Percentiles rank a stretch among this genome's conserved stretches.
phyloP scores from a whole-genome alignment of 768 basidiomycete genomes.

The Strobilomyces dryophilus region DNA sequence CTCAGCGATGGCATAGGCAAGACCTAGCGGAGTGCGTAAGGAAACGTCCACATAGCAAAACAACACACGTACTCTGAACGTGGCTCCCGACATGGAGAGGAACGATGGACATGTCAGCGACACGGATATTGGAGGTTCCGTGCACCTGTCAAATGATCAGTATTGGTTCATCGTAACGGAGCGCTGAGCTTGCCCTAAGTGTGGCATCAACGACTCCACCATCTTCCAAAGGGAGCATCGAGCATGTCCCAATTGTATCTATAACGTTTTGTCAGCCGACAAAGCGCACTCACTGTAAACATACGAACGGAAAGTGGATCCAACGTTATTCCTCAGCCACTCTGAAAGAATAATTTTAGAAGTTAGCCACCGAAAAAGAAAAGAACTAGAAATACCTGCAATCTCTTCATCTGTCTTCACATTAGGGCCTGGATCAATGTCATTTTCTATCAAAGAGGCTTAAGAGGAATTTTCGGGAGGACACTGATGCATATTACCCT shows the following conservation, averaged over 20 bases:
- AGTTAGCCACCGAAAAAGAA: not conserved
- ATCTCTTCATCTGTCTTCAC: conserved; percentile 1
- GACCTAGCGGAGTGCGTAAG: not conserved
- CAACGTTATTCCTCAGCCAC: not conserved
- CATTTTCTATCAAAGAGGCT: not conserved
- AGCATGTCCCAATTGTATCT: conserved; percentile 2
- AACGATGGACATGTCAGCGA: not conserved
- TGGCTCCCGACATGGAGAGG: conserved; percentile 1
- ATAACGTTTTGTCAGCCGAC: not conserved
- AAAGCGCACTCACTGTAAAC: not conserved
- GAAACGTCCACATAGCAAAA: not conserved
- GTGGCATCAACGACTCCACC: not conserved
- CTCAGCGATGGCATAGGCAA: not conserved
- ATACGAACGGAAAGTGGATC: not conserved
- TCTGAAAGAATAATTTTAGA: not conserved
- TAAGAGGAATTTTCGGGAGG: not conserved
- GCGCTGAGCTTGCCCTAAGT: not conserved
- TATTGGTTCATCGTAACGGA: not conserved
- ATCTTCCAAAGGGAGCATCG: conserved; percentile 1
- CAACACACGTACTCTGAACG: not conserved
- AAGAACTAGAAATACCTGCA: not conserved
- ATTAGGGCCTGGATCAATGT: not conserved
- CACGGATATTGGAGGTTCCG: not conserved
- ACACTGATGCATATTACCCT: not conserved
- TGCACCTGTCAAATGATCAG: not conserved